A percentile compares a stretch with the other conserved stretches of the same genome.
Evolutionary conservation across 164 flowering plant species (phyloP).

Genomic region (Aristolochia californica): DNA sequence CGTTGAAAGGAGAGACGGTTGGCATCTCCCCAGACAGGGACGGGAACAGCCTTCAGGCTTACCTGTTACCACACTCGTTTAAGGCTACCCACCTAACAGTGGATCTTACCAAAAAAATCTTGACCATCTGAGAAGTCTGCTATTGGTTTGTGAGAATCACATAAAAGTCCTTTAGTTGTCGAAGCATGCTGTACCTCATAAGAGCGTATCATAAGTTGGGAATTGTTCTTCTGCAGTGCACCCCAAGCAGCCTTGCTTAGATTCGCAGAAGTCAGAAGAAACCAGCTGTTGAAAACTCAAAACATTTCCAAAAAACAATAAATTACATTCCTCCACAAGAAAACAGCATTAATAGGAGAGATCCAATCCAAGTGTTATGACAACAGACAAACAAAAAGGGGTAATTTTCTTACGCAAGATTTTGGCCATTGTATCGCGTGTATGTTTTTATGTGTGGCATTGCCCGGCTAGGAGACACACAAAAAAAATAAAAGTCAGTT

Average conservation of each 20-base stretch:
- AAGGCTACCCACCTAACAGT: too few species aligned
- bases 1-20: too few species aligned
- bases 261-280: slow-evolving; percentile 87
- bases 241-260: slow-evolving; percentile 99
- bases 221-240: slow-evolving; percentile 85
- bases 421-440: slow-evolving; percentile 81
- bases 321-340: neutral
- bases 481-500: neutral
- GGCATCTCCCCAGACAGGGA: too few species aligned
- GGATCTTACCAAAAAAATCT: too few species aligned
- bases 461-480: slow-evolving; percentile 60
- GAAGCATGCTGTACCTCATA: slow-evolving; percentile 55
- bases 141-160: too few species aligned
- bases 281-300: slow-evolving; percentile 54
- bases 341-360: neutral
- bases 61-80: too few species aligned
- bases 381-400: neutral
- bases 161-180: too few species aligned
- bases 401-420: slow-evolving; percentile 66
- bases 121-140: too few species aligned
- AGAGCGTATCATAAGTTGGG: slow-evolving; percentile 97
- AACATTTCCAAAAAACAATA: neutral
- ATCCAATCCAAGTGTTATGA: neutral
- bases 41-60: too few species aligned
- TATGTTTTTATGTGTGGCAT: slow-evolving; percentile 99